Base-by-base conservation (phyloP, 1,284 basidiomycete species). In the Ganoderma sp. region DNA sequence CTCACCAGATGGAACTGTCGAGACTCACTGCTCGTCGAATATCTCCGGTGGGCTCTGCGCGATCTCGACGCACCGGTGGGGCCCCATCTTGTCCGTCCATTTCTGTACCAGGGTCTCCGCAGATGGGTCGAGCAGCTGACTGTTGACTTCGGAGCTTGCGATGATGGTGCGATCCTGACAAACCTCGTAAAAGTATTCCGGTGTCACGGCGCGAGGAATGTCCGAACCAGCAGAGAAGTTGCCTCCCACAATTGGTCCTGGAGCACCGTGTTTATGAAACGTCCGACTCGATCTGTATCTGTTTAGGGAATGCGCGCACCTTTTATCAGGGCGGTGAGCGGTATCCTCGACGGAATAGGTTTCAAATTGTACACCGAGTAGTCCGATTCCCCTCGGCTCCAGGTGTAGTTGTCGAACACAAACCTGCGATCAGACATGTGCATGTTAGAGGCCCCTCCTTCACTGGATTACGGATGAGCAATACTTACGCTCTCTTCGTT, bases 241-340 rank as follows among this genome's bases (percentile, higher is more conserved):
- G 6, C 78, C 81, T 22, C 83, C 83, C 0, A 80, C 82, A 57
- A 81, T 79, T 0, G 83, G 79, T 19, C 83, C 83, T 79, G 67
- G 60, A 3, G 25, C 15, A 17, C 8, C 5, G 50, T 15, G 3
- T 58, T 12, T 3, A 22, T n/a, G 66, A 52, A 39, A 39, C 37
- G 37, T 39, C 37, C 10, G 74, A 74, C 58, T 75, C 74, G 14
- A 75, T 66, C 19, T 72, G 73, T 28, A 74, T 69, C 19, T 72
- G 73, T 28, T 73, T 69, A 10, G 62, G 65, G 17, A 72, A 62
- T 25, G 67, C 63, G 17, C 75, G 57, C 12, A 77, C 75, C 79
- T 74, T 74, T 73, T 39, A 77, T 74, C n/a, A 75, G 67, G 19
- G 73, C 78, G 15, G 75, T 79, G 25, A 82, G 72, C 12, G 83